These are phyloP conservation scores for Acer saccharum DNA, from an alignment of 345 rosid genomes.

Conservation along the genomic window DNA sequence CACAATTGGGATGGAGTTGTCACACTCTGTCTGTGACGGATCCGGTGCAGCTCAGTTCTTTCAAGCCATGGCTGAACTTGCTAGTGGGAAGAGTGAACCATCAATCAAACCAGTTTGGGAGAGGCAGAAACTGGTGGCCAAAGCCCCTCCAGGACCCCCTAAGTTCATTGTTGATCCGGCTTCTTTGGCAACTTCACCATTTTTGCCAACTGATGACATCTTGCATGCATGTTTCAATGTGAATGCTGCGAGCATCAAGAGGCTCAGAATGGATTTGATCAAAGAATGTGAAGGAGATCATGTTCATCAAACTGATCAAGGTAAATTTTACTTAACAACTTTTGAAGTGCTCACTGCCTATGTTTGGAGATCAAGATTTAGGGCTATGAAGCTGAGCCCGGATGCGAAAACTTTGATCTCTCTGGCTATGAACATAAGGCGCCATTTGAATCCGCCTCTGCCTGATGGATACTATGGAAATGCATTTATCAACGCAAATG, in stretches of 20 bases:
- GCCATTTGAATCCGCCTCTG: no score
- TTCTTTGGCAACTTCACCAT: slow-evolving; percentile 40
- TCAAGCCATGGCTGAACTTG: not conserved
- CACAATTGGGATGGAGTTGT: slow-evolving; percentile 54
- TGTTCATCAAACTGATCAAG: not conserved
- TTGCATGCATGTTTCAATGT: slow-evolving; percentile 39
- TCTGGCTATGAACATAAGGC: no score
- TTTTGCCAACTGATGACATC: slow-evolving; percentile 38
- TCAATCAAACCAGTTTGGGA: slow-evolving; percentile 56
- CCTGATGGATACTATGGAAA: no score
- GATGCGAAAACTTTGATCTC: not conserved
- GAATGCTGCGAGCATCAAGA: slow-evolving; percentile 32
- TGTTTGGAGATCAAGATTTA: slow-evolving; percentile 53
- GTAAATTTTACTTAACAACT: slow-evolving; percentile 32
- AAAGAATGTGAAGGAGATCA: slow-evolving; percentile 18
- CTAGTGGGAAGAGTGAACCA: slow-evolving; percentile 41
- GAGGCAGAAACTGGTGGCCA: slow-evolving; percentile 34
- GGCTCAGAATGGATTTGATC: slow-evolving; percentile 30
- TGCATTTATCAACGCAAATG: no score
- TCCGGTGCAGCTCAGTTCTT: slow-evolving; percentile 58
- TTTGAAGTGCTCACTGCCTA: slow-evolving; percentile 52
- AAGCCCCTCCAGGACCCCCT: not conserved
- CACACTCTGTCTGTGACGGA: slow-evolving; percentile 64
- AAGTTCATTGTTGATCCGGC: not conserved
- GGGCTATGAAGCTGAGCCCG: slow-evolving; percentile 45